Evolutionary conservation across 345 rosid species (phyloP).

Genomic region (Arabidopsis arenosa): DNA sequence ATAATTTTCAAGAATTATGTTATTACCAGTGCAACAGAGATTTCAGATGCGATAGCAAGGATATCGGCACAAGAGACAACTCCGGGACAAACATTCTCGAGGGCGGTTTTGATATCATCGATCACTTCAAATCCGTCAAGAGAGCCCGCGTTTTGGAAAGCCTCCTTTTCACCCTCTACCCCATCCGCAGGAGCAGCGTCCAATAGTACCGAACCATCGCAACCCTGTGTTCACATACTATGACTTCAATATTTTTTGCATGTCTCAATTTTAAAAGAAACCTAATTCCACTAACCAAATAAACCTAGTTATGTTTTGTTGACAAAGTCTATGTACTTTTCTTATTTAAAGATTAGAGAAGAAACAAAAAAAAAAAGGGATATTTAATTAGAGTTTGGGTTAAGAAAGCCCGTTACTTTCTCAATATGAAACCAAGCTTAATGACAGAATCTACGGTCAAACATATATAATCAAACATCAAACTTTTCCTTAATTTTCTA

Average conservation of each 20-base stretch:
- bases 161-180: constrained; percentile 49
- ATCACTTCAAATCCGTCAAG: constrained; percentile 48
- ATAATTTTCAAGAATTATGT: neutral
- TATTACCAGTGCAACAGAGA: constrained; percentile 53
- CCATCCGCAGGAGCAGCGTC: constrained; percentile 49
- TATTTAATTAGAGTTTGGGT: constrained; percentile 12
- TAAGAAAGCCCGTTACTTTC: constrained; percentile 24
- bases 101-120: constrained; percentile 58
- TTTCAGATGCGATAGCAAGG: constrained; percentile 56
- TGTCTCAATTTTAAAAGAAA: neutral
- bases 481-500: neutral
- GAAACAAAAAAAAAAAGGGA: neutral
- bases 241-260: neutral
- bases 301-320: neutral
- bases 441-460: neutral
- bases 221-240: constrained; percentile 47
- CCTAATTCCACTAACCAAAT: neutral
- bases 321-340: neutral
- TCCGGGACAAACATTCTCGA: constrained; percentile 60
- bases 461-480: neutral
- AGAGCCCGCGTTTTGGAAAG: constrained; percentile 43
- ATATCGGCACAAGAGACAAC: constrained; percentile 72
- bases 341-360: neutral
- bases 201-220: constrained; percentile 62
- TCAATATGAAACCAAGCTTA: constrained; percentile 20